Evolutionary conservation across 805 yeast species (phyloP), one percentile per base, ranked within the genome.

Genomic region (Kuraishia floccosa): DNA sequence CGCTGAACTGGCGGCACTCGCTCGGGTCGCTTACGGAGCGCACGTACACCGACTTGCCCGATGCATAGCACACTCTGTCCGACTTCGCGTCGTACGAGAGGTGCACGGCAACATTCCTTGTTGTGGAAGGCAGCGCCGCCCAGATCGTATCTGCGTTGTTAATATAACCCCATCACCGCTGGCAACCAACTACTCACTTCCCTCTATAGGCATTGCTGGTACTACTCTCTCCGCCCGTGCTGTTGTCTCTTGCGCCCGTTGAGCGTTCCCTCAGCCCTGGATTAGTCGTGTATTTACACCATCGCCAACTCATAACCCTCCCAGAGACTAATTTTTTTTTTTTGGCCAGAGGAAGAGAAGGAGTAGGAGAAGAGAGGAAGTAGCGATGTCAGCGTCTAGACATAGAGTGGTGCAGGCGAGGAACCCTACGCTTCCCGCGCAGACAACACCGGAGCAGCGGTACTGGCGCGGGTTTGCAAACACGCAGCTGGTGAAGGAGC

Each of bases 401-500:
- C 78, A 74, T 38, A 68, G 84, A 51, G 67, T 84, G 6, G 63
- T 68, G 17, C 76, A 74, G 18, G 69, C 68, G 19, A 68, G 83
- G 49, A 75, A 72, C 38, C 81, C 95, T 2, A 75, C 82, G 1
- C 66, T 84, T 30, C 93, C 95, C 3, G 75, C 82, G 8, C 80
- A 76, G 46, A 77, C 87, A 2, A 84, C 95, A 0, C 89, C 96
- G 1, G 97, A 89, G 42, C 94, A 86, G 47, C 68, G 93, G 42
- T 89, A 82, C 58, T 91, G 97, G 97, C 66, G 93, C 43, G 82
- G 85, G 5, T 87, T 78, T 52, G 56, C 63, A 31, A 79, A 75
- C 40, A 89, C 97, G 3, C 89, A 89, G 50, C 64, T 91, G 24
- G 85, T 87, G 17, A 89, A 91, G 52, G 97, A 91, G 52, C 89